These are phyloP conservation scores for Arabidopsis arenosa DNA, from an alignment of 345 rosid species.

Conservation along the genomic window DNA sequence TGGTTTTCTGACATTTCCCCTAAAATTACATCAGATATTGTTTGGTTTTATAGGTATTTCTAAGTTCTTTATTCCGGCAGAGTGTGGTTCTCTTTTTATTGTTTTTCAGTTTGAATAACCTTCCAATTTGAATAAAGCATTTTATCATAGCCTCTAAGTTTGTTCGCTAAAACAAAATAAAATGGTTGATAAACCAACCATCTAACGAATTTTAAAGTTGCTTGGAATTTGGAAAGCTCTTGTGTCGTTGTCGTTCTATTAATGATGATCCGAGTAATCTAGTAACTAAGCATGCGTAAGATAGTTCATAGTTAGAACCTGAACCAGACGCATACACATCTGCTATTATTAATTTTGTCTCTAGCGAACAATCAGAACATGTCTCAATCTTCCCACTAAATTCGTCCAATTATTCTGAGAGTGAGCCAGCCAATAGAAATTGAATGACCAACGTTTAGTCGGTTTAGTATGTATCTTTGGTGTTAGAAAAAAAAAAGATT, in stretches of 20 bases:
- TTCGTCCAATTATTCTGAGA: constrained; percentile 18
- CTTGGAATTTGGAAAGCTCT: background rate
- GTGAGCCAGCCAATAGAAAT: constrained; percentile 21
- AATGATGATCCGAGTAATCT: background rate
- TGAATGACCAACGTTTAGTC: constrained; percentile 25
- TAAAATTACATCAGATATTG: background rate
- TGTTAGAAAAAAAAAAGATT: background rate
- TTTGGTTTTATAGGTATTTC: background rate
- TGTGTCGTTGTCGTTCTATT: background rate
- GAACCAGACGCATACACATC: constrained; percentile 30
- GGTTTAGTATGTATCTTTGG: constrained; percentile 27
- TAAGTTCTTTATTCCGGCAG: too few relatives aligned
- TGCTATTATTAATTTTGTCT: background rate
- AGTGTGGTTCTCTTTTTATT: too few relatives aligned
- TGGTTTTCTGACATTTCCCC: background rate
- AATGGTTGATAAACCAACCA: background rate
- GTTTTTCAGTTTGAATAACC: too few relatives aligned
- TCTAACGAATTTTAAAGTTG: background rate
- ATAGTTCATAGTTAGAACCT: constrained; percentile 27
- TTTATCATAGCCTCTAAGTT: too few relatives aligned
- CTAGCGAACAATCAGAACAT: constrained; percentile 23
- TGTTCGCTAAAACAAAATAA: background rate
- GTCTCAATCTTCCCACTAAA: constrained; percentile 28
- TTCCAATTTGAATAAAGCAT: too few relatives aligned
- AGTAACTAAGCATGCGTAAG: constrained; percentile 5